Base-by-base conservation (phyloP, 1,284 basidiomycete genomes). In the Ceraceosorus bombacis region DNA sequence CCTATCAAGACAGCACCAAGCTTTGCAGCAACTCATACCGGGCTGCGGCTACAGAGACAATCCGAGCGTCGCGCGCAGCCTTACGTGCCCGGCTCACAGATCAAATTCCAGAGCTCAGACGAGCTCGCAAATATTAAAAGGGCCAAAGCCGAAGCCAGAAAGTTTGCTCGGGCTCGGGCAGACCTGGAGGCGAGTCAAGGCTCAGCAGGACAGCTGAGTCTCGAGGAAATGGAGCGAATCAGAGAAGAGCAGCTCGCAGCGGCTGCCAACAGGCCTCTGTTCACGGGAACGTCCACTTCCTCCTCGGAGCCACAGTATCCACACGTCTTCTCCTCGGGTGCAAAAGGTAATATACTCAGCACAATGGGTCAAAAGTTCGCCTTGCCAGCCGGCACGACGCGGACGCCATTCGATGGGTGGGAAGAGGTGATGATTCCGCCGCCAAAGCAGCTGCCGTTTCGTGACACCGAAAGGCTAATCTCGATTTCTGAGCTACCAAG, bases 361-460 rank as follows among this genome's bases (percentile, higher is more conserved):
- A 87, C 77, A 77, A 85, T 78, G 82, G 93, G 76, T 80, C 82
- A 80, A 6, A 88, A 86, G 69, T 90, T 91, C 69, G 81, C 86
- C 65, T 79, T 98, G 40, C 95, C 95, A 0, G 68, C 89, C 1
- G 94, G 92, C 1, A 97, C 93, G 0, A 82, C 81, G 17, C 82
- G 90, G 41, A 78, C 83, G 41, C 81, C 84, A 59, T 76, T 83
- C 64, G 75, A 71, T 73, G 77, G 78, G 37, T 82, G 78, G 69
- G 82, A 83, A 63, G 93, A 97, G 80, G 89, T 97, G 17, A 83
- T 85, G 38, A 83, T 99, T 41, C 95, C 95, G 2, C 92, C 93
- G 17, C 85, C 91, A 0, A 86, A 81, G 63, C 81, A 85, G 1
- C 82, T 96, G 1, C 91, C 93, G 1, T 86, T 88, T 40, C 85